Conservation (phyloP, 768 basidiomycete genomes). For the Polyporus arcularius region DNA sequence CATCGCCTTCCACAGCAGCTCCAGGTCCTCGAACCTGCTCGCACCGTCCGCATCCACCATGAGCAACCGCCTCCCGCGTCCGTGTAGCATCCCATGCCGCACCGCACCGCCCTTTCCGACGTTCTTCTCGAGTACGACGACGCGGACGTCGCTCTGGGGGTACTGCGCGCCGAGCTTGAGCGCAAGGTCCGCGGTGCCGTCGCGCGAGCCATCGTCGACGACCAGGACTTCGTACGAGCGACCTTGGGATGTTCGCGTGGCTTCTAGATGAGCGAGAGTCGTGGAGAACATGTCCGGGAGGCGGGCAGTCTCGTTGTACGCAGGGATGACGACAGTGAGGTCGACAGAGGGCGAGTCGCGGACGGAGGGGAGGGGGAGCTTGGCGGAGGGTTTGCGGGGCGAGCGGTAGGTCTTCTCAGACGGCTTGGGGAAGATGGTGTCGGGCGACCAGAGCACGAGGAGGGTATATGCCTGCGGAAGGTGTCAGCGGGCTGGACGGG, state of each 20-base stretch:
- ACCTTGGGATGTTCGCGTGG: slow-evolving; percentile 23
- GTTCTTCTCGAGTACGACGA: slow-evolving; percentile 79
- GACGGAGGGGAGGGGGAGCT: slow-evolving; percentile 55
- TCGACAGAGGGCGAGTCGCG: slow-evolving; percentile 61
- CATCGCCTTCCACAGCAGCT: slow-evolving; percentile 63
- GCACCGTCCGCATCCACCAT: slow-evolving; percentile 97
- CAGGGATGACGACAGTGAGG: slow-evolving; percentile 84
- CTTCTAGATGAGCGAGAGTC: slow-evolving; percentile 64
- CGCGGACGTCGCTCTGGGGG: slow-evolving; percentile 62
- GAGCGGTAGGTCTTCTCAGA: slow-evolving; percentile 75
- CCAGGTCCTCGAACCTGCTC: slow-evolving; percentile 83
- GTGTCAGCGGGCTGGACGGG: slow-evolving; percentile 13
- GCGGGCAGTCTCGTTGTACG: slow-evolving; percentile 87
- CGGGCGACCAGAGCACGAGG: slow-evolving; percentile 76
- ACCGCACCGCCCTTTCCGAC: slow-evolving; percentile 95
- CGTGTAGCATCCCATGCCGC: slow-evolving; percentile 85
- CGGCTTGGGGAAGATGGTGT: slow-evolving; percentile 57
- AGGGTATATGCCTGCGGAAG: slow-evolving; percentile 63
- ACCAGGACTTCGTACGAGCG: slow-evolving; percentile 81
- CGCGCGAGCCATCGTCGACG: slow-evolving; percentile 87
- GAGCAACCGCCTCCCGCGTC: slow-evolving; percentile 73
- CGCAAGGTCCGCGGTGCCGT: slow-evolving; percentile 68
- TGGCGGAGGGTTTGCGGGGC: slow-evolving; percentile 50
- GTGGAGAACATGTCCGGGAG: slow-evolving; percentile 80
- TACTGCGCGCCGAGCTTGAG: slow-evolving; percentile 62